Conservation (phyloP, 2,329 filamentous ascomycete species). For the Calonectria pseudoturangicola region DNA sequence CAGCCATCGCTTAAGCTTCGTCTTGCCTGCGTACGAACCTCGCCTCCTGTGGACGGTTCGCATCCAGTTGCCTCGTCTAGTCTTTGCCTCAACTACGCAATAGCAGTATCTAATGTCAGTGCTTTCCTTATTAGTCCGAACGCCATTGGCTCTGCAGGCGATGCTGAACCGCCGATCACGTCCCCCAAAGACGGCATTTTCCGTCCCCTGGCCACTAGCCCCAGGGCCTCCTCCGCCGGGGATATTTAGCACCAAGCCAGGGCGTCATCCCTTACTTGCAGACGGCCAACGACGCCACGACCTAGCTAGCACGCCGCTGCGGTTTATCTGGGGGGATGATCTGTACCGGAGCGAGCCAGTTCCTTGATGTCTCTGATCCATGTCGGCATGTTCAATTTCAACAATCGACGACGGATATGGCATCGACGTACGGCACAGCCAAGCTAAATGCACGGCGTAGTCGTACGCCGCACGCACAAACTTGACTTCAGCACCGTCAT, state of each 20-base stretch:
- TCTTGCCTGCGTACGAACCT: not conserved
- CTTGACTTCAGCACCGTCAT: constrained; percentile 9
- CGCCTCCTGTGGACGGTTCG: not conserved
- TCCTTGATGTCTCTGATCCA: constrained; percentile 33
- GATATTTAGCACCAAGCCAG: constrained; percentile 45
- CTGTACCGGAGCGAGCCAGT: constrained; percentile 33
- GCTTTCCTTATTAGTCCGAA: not conserved
- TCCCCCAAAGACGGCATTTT: constrained; percentile 43
- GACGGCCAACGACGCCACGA: constrained; percentile 40
- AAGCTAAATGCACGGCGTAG: constrained; percentile 7
- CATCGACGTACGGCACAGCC: constrained; percentile 24
- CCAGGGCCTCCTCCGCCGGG: constrained; percentile 36
- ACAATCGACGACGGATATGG: constrained; percentile 21
- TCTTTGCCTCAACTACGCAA: constrained; percentile 6
- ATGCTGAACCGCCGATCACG: constrained; percentile 47
- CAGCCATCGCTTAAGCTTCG: constrained; percentile 10
- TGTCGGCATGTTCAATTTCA: constrained; percentile 25
- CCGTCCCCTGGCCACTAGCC: constrained; percentile 36
- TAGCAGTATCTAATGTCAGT: not conserved
- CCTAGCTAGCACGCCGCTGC: constrained; percentile 35
- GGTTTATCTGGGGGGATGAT: constrained; percentile 36
- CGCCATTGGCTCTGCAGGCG: constrained; percentile 15
- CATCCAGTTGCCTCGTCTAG: constrained; percentile 3
- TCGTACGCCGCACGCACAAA: not conserved
- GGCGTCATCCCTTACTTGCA: constrained; percentile 45